Evolutionary conservation across 1,284 basidiomycete genomes (phyloP).

Genomic region (Apiotrichum porosum): DNA sequence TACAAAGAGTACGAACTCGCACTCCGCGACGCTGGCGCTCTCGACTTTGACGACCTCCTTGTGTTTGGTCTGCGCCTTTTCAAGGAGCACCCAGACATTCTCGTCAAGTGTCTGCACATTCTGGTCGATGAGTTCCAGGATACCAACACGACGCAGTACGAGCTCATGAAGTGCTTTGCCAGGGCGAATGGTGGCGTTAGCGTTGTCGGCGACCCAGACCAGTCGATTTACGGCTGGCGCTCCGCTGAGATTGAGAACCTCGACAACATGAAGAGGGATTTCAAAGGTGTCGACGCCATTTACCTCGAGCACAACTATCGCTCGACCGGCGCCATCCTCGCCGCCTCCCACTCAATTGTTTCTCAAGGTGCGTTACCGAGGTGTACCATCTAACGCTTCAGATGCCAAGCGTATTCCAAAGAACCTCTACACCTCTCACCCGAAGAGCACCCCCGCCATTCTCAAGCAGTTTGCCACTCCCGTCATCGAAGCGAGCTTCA

Average conservation of each 20-base stretch:
- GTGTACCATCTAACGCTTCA: constrained; percentile 2
- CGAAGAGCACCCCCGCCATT: constrained; percentile 57
- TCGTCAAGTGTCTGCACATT: constrained; percentile 66
- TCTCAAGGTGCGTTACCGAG: constrained; percentile 59
- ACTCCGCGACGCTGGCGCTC: constrained; percentile 61
- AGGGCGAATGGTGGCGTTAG: constrained; percentile 59
- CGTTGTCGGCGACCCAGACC: constrained; percentile 88
- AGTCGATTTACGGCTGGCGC: constrained; percentile 89
- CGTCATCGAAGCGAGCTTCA: constrained; percentile 60
- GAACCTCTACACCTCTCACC: constrained; percentile 68
- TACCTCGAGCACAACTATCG: constrained; percentile 84
- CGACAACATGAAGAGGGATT: constrained; percentile 70
- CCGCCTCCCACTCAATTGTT: constrained; percentile 71
- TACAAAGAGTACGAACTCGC: constrained; percentile 67
- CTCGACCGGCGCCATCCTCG: constrained; percentile 72
- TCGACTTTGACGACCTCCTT: constrained; percentile 88
- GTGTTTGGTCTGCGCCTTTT: constrained; percentile 73
- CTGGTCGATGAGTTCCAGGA: constrained; percentile 90
- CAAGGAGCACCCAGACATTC: constrained; percentile 54
- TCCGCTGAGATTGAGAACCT: constrained; percentile 76
- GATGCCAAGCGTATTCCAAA: constrained; percentile 63
- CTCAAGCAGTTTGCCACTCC: constrained; percentile 41
- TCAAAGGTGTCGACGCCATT: constrained; percentile 62
- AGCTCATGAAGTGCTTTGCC: constrained; percentile 73
- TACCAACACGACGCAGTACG: constrained; percentile 80